These are phyloP conservation scores for Capillidium rhysosporum DNA, from an alignment of 371 early-diverging fungal genomes.

Conservation along the genomic window DNA sequence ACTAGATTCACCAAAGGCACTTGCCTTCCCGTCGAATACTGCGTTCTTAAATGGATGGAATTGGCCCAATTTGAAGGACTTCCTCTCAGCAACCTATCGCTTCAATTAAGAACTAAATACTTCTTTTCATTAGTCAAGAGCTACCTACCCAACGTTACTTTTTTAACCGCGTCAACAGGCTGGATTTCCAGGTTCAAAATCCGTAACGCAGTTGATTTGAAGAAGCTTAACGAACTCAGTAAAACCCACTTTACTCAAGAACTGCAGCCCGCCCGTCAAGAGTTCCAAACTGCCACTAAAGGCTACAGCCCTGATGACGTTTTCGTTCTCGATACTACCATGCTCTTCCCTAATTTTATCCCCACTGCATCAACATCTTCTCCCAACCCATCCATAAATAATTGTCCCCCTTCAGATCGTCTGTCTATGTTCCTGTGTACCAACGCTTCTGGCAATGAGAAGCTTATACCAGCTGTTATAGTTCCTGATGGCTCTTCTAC, in stretches of 20 bases:
- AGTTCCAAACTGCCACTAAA: background rate
- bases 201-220: background rate
- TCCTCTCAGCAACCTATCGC: background rate
- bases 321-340: background rate
- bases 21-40: slow-evolving; percentile 1
- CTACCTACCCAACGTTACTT: background rate
- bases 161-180: background rate
- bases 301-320: background rate
- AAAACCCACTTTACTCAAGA: background rate
- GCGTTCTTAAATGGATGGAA: background rate
- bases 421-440: background rate
- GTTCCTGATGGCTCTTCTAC: background rate
- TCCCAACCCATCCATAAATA: too few species aligned
- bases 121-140: background rate
- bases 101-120: background rate
- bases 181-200: slow-evolving; percentile 1
- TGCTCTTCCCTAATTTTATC: background rate
- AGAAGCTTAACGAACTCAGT: background rate
- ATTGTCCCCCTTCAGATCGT: background rate
- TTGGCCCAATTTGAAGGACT: background rate
- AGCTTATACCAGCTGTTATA: background rate
- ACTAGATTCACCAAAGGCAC: background rate
- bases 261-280: background rate
- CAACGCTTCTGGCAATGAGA: background rate
- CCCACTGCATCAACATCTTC: background rate